These are phyloP conservation scores for Fusarium nygamai DNA, from an alignment of 2,329 filamentous ascomycete genomes.

Conservation along the genomic window DNA sequence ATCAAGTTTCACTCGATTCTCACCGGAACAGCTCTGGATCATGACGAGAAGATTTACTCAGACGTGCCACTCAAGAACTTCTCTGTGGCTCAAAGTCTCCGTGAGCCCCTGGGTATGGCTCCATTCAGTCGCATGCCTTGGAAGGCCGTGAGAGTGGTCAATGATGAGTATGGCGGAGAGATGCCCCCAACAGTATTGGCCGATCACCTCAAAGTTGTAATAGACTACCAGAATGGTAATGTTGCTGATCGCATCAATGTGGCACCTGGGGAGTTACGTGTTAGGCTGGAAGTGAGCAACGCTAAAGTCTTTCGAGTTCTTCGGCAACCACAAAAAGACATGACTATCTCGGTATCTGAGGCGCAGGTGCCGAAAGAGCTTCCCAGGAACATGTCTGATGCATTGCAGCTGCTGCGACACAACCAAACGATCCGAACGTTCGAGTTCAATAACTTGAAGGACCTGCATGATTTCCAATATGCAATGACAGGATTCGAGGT, in stretches of 20 bases:
- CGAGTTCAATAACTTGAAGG: conserved; percentile 70
- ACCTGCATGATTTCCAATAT: conserved; percentile 81
- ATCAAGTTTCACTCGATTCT: conserved; percentile 77
- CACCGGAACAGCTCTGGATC: conserved; percentile 74
- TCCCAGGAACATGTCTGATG: conserved; percentile 69
- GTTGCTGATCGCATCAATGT: conserved; percentile 87
- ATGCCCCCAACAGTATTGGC: conserved; percentile 76
- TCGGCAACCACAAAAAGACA: conserved; percentile 78
- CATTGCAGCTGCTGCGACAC: conserved; percentile 67
- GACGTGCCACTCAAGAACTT: conserved; percentile 75
- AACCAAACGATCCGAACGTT: conserved; percentile 76
- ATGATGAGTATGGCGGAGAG: conserved; percentile 70
- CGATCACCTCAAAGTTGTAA: conserved; percentile 77
- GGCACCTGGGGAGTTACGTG: conserved; percentile 75
- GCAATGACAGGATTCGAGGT: conserved; percentile 85
- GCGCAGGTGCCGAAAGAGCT: conserved; percentile 70
- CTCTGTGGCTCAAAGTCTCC: conserved; percentile 66
- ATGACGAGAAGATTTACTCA: conserved; percentile 75
- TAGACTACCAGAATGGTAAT: conserved; percentile 79
- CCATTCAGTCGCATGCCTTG: conserved; percentile 66
- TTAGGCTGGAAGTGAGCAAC: conserved; percentile 71
- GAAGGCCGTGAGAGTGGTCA: conserved; percentile 77
- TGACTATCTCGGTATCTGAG: conserved; percentile 80
- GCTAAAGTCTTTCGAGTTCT: conserved; percentile 72
- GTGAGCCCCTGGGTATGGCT: conserved; percentile 59